Percentiles rank a stretch among this genome's conserved stretches.
Conservation (phyloP, 805 yeast species). For the Ogataea ganodermae region DNA sequence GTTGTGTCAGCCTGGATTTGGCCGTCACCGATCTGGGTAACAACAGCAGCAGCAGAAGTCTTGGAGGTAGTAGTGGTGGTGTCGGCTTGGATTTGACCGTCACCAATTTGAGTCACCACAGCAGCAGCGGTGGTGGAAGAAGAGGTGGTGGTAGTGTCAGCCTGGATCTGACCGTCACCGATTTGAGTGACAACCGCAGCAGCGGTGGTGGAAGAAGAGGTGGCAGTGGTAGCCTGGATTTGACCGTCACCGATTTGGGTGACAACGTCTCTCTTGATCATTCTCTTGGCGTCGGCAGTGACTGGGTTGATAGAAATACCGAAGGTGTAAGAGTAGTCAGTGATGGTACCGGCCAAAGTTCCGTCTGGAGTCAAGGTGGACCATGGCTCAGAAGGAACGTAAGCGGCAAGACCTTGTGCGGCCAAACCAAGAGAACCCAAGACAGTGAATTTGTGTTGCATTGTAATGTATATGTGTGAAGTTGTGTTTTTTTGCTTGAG, state of each 20-base stretch:
- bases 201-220: slow-evolving; percentile 36
- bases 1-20: slow-evolving; percentile 29
- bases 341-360: slow-evolving; percentile 51
- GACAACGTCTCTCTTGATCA: slow-evolving; percentile 36
- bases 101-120: slow-evolving; percentile 48
- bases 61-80: slow-evolving; percentile 32
- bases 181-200: slow-evolving; percentile 51
- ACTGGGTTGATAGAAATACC: slow-evolving; percentile 72
- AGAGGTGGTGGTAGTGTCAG: slow-evolving; percentile 35
- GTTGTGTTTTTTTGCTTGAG: slow-evolving; percentile 4
- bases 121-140: slow-evolving; percentile 27
- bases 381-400: slow-evolving; percentile 69
- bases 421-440: slow-evolving; percentile 44
- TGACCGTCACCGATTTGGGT: slow-evolving; percentile 58
- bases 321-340: slow-evolving; percentile 59
- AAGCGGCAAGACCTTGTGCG: slow-evolving; percentile 55
- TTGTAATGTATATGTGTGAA: slow-evolving; percentile 13
- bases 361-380: slow-evolving; percentile 67
- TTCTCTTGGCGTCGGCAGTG: slow-evolving; percentile 20
- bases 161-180: slow-evolving; percentile 63
- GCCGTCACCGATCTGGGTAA: slow-evolving; percentile 29
- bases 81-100: slow-evolving; percentile 50
- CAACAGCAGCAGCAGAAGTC: slow-evolving; percentile 38
- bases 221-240: slow-evolving; percentile 48
- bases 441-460: slow-evolving; percentile 29